Percentiles rank a stretch among this genome's conserved stretches.
These are phyloP conservation scores for Tausonia pullulans DNA, from an alignment of 1,284 basidiomycete species.

Conservation along the genomic window DNA sequence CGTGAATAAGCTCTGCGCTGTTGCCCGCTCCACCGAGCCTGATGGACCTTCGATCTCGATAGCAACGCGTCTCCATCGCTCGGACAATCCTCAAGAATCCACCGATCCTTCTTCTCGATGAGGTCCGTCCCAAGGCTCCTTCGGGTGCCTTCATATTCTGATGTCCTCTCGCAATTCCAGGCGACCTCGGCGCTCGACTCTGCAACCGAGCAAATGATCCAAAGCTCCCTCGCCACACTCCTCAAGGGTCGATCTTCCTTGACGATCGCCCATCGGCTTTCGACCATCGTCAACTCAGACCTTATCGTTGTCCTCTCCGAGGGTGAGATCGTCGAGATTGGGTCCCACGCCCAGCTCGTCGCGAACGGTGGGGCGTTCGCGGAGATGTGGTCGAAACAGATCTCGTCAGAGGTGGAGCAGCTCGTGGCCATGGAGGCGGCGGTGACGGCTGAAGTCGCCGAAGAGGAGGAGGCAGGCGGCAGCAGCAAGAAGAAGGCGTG, in stretches of 20 bases:
- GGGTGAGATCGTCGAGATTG: constrained; percentile 57
- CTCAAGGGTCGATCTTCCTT: constrained; percentile 57
- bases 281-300: constrained; percentile 67
- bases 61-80: constrained; percentile 76
- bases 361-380: constrained; percentile 61
- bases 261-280: constrained; percentile 60
- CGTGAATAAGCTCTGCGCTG: constrained; percentile 9
- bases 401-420: constrained; percentile 8
- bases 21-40: neutral
- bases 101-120: constrained; percentile 67
- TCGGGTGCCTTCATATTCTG: neutral
- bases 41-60: constrained; percentile 53
- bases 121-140: constrained; percentile 39
- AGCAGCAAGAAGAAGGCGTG: no score
- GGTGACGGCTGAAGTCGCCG: neutral
- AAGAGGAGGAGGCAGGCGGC: no score
- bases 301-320: constrained; percentile 36
- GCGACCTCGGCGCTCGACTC: constrained; percentile 54
- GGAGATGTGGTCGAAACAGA: constrained; percentile 67
- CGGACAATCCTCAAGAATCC: constrained; percentile 70
- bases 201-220: constrained; percentile 71
- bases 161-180: constrained; percentile 6
- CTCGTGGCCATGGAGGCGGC: neutral
- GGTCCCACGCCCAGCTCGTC: constrained; percentile 60
- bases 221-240: constrained; percentile 63